Conservation (phyloP, 2,329 filamentous ascomycete genomes). For the Talaromyces sp. region DNA sequence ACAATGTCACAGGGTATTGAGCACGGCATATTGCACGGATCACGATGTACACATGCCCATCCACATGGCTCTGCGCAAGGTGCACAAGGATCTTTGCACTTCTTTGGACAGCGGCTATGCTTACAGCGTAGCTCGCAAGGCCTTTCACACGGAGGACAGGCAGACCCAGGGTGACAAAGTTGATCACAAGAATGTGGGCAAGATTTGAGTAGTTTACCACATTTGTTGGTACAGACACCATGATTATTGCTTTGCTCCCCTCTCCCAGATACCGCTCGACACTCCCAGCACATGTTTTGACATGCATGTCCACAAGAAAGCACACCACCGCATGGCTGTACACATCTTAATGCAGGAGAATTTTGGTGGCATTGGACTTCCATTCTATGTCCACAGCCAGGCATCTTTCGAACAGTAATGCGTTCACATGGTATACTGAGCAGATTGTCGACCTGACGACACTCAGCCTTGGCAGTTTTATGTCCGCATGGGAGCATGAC, state of each 20-base stretch:
- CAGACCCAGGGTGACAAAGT: conserved; percentile 4
- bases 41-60: conserved; percentile 13
- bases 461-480: neutral
- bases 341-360: neutral
- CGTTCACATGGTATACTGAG: neutral
- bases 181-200: neutral
- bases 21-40: conserved; percentile 14
- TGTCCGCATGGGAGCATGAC: neutral
- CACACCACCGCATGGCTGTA: neutral
- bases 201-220: neutral
- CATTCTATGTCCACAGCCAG: neutral
- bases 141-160: conserved; percentile 5
- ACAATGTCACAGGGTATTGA: conserved; percentile 14
- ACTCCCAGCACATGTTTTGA: neutral
- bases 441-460: neutral
- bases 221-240: neutral
- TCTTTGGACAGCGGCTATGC: conserved; percentile 11
- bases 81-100: conserved; percentile 13
- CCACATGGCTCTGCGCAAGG: conserved; percentile 15
- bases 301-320: neutral
- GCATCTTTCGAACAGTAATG: neutral
- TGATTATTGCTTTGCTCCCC: neutral
- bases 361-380: neutral
- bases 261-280: neutral
- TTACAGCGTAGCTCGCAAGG: conserved; percentile 13